Percentiles rank a stretch among this genome's conserved stretches.
These are phyloP conservation scores for Themeda triandra DNA, from an alignment of 176 grass and related monocot species.

Conservation along the genomic window DNA sequence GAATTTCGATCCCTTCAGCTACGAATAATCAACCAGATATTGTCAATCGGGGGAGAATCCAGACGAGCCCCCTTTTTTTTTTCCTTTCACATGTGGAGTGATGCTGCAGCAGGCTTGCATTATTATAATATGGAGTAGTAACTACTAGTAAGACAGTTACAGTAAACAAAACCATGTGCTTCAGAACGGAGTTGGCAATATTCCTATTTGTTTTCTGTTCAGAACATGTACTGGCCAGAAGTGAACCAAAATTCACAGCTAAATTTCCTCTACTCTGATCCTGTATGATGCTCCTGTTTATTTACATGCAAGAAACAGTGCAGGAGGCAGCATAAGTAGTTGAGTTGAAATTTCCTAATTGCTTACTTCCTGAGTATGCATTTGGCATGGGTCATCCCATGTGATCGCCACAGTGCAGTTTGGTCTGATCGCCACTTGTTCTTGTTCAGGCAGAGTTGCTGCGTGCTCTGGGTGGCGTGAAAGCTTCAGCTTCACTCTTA, in stretches of 20 bases:
- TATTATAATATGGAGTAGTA: background rate
- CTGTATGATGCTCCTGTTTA: background rate
- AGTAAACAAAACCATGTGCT: background rate
- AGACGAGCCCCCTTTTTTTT: background rate
- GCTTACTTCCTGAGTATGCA: background rate
- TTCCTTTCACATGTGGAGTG: background rate
- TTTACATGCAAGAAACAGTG: background rate
- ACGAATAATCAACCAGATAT: background rate
- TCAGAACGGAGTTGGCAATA: background rate
- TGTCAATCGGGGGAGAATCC: background rate
- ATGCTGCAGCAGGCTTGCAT: background rate
- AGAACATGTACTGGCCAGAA: background rate
- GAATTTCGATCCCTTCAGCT: background rate
- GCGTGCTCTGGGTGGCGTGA: slow-evolving; percentile 65
- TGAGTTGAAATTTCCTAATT: background rate
- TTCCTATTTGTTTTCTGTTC: background rate
- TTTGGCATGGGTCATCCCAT: background rate
- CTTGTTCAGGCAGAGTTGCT: slow-evolving; percentile 66
- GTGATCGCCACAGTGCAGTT: background rate
- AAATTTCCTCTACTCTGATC: background rate
- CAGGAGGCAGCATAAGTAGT: background rate
- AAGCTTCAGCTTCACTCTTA: slow-evolving; percentile 74
- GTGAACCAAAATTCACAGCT: background rate
- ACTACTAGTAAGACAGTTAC: background rate
- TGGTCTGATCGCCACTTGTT: background rate